A percentile compares a stretch with the other conserved stretches of the same genome.
These are phyloP conservation scores for Colletotrichum kahawae DNA, from an alignment of 2,329 filamentous ascomycete species.

Conservation along the genomic window DNA sequence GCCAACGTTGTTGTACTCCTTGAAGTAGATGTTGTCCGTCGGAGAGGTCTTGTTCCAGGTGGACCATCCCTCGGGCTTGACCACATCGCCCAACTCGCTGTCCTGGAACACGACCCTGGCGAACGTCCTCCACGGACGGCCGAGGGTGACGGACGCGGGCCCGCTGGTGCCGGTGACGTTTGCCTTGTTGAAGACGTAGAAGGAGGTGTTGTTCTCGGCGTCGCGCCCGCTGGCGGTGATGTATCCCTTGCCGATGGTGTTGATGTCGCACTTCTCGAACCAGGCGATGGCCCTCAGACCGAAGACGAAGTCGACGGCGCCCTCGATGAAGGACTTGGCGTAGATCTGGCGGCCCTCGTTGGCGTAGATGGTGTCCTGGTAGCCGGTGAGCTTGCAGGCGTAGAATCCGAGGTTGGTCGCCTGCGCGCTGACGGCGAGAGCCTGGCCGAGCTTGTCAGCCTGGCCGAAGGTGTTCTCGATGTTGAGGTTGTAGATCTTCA, in stretches of 20 bases:
- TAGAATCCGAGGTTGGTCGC: slow-evolving; percentile 46
- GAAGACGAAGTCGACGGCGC: slow-evolving; percentile 65
- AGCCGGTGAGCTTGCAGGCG: slow-evolving; percentile 56
- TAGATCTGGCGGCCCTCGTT: slow-evolving; percentile 59
- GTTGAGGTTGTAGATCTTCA: slow-evolving; percentile 51
- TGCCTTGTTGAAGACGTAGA: slow-evolving; percentile 49
- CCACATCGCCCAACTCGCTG: slow-evolving; percentile 48
- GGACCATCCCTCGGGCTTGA: slow-evolving; percentile 57
- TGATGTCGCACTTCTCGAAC: slow-evolving; percentile 58
- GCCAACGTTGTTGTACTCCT: slow-evolving; percentile 58
- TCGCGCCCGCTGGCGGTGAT: slow-evolving; percentile 51
- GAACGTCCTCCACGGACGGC: slow-evolving; percentile 57
- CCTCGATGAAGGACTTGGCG: slow-evolving; percentile 57
- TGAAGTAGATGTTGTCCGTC: slow-evolving; percentile 53
- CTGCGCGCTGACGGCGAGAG: slow-evolving; percentile 58
- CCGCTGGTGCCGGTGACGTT: slow-evolving; percentile 35
- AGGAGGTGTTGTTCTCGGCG: slow-evolving; percentile 49
- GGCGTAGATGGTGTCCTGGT: slow-evolving; percentile 61
- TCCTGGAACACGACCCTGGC: slow-evolving; percentile 56
- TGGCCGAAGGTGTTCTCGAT: slow-evolving; percentile 54
- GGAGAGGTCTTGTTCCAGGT: slow-evolving; percentile 43
- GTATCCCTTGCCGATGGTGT: slow-evolving; percentile 49
- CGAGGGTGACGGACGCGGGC: slow-evolving; percentile 50
- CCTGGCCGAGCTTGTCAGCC: slow-evolving; percentile 52
- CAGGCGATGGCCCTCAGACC: slow-evolving; percentile 57